Conservation (phyloP, 164 flowering plant species). For the Macadamia tetraphylla region DNA sequence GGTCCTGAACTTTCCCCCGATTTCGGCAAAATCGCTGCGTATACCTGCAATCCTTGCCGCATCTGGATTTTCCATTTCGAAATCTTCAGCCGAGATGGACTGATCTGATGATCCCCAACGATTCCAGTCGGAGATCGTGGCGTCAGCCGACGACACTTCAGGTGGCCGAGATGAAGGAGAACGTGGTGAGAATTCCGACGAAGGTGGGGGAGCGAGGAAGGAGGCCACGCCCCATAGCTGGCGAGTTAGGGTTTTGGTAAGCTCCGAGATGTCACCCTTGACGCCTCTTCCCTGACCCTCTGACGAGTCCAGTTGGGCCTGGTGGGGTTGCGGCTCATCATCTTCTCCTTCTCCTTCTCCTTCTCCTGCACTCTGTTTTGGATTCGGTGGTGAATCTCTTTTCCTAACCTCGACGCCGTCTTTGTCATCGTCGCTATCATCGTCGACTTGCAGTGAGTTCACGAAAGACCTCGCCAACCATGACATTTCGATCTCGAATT, state of each 20-base stretch:
- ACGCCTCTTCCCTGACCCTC: conserved; percentile 49
- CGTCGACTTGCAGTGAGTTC: conserved; percentile 54
- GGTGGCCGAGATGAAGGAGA: conserved; percentile 10
- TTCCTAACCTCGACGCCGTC: not conserved
- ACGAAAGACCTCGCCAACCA: conserved; percentile 78
- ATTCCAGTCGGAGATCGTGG: conserved; percentile 18
- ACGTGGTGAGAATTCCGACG: conserved; percentile 22
- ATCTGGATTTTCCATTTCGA: conserved; percentile 21
- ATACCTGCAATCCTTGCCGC: conserved; percentile 22
- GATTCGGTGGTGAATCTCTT: not conserved
- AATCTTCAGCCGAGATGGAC: conserved; percentile 15
- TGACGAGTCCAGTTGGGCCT: conserved; percentile 11
- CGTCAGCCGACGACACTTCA: not conserved
- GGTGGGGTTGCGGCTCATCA: not conserved
- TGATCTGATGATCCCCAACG: conserved; percentile 21
- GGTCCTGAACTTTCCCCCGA: conserved; percentile 34
- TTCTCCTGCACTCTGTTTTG: not conserved
- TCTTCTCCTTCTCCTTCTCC: not conserved
- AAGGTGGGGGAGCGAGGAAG: conserved; percentile 75
- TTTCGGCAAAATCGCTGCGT: conserved; percentile 32
- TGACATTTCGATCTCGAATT: conserved; percentile 38
- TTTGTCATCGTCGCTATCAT: conserved; percentile 33
- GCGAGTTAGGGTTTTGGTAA: conserved; percentile 70
- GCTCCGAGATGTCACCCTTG: conserved; percentile 76
- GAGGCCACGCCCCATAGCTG: conserved; percentile 87